A percentile compares a stretch with the other conserved stretches of the same genome.
Conservation (phyloP, 2,329 filamentous ascomycete species). For the Gaeumannomyces sp. region DNA sequence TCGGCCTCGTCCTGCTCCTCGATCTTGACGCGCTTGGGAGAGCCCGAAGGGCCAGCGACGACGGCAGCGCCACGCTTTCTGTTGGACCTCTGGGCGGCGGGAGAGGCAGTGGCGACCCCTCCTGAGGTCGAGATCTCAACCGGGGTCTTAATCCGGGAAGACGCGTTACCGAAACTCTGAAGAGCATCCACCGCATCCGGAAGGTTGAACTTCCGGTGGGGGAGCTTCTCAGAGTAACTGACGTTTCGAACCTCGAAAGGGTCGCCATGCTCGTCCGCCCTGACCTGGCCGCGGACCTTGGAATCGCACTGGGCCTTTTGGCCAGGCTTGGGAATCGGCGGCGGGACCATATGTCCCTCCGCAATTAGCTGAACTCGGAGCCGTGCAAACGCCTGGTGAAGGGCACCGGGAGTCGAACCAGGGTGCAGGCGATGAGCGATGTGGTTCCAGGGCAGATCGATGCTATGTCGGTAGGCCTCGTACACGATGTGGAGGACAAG, state of each 20-base stretch:
- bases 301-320: conserved; percentile 16
- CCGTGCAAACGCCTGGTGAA: conserved; percentile 31
- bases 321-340: conserved; percentile 23
- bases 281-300: conserved; percentile 28
- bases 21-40: conserved; percentile 2
- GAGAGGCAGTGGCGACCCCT: neutral
- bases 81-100: neutral
- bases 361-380: conserved; percentile 28
- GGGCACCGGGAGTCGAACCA: conserved; percentile 32
- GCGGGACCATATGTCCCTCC: conserved; percentile 37
- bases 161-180: neutral
- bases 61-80: neutral
- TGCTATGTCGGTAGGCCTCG: conserved; percentile 27
- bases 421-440: conserved; percentile 36
- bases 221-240: conserved; percentile 25
- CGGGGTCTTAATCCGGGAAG: neutral
- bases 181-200: conserved; percentile 18
- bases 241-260: conserved; percentile 23
- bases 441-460: conserved; percentile 32
- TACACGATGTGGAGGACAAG: conserved; percentile 34
- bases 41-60: neutral
- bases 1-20: conserved; percentile 10
- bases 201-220: conserved; percentile 27
- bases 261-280: conserved; percentile 21
- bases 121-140: neutral